phyloP scores from a whole-genome alignment of 2,329 filamentous ascomycete genomes.

The Botrytis paeoniae region DNA sequence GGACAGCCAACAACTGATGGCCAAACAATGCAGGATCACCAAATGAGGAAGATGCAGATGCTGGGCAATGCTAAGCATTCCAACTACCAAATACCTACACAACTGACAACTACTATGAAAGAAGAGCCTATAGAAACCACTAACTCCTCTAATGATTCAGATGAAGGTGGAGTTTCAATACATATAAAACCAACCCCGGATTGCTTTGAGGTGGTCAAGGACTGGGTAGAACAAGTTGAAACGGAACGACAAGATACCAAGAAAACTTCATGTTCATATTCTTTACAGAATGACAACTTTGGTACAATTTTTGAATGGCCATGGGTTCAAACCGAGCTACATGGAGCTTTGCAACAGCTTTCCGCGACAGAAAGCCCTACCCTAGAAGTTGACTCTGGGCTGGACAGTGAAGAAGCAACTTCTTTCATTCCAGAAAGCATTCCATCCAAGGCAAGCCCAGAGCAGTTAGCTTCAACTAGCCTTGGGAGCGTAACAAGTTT shows the following conservation, averaged over 20 bases:
- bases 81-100: background rate
- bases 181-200: background rate
- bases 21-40: background rate
- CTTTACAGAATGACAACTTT: background rate
- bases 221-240: background rate
- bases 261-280: background rate
- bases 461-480: background rate
- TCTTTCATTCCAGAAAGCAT: background rate
- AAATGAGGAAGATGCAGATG: background rate
- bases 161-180: background rate
- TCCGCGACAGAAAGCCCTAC: too few species aligned
- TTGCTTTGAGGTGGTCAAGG: background rate
- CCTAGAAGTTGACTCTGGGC: background rate
- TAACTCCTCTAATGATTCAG: background rate
- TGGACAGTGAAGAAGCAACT: background rate
- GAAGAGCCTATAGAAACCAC: background rate
- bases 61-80: background rate
- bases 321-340: background rate
- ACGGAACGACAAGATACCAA: background rate
- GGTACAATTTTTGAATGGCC: constrained; percentile 5
- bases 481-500: background rate
- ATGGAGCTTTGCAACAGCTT: background rate
- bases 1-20: background rate
- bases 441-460: background rate
- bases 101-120: background rate